Evolutionary conservation across 2,329 filamentous ascomycete genomes (phyloP), one percentile per base, ranked within the genome.

Genomic region (Hypoxylon sp.): DNA sequence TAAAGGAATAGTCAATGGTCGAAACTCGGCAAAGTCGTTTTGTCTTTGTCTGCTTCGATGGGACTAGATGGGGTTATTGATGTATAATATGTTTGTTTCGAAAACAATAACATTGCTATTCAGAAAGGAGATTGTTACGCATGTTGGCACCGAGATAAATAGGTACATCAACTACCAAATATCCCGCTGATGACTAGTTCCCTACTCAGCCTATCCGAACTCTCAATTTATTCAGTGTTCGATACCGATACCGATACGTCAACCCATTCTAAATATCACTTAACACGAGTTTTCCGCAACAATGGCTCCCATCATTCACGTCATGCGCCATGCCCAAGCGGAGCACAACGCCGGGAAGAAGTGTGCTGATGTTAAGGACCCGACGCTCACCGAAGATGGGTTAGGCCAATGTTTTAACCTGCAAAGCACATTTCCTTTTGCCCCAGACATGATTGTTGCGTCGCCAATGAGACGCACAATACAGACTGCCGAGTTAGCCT

Each of bases 391-490:
- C 0, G 83, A 86, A 0, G 83, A 89, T 17, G 94, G 94, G 73
- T 84, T 90, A 75, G 76, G 88, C 66, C 93, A 97, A 85, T 96
- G 93, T 82, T 81, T 78, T 25, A 77, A 79, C 6, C 88, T 97
- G 40, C 79, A 85, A 70, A 75, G 82, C n/a, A 63, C 73, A 25
- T 96, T 95, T 78, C 87, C 90, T 8, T 79, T 87, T 79, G 78
- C 83, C 14, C 81, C 94, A 72, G 89, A 90, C 11, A 84, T 90
- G 69, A 84, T 97, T 33, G 85, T 94, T 20, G 88, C 92, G 42
- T 95, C 92, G 0, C 93, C 93, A 4, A 85, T 97, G 73, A 89
- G 89, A 56, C 89, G 94, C 68, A 95, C 93, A 1, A 85, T 97
- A 51, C 88, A 92, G 79, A 97, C 94, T 1, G 89, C 91, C 27